Percentiles rank a stretch among this genome's conserved stretches.
These are phyloP conservation scores for Phylloporus arenicola DNA, from an alignment of 768 basidiomycete genomes.

Conservation along the genomic window DNA sequence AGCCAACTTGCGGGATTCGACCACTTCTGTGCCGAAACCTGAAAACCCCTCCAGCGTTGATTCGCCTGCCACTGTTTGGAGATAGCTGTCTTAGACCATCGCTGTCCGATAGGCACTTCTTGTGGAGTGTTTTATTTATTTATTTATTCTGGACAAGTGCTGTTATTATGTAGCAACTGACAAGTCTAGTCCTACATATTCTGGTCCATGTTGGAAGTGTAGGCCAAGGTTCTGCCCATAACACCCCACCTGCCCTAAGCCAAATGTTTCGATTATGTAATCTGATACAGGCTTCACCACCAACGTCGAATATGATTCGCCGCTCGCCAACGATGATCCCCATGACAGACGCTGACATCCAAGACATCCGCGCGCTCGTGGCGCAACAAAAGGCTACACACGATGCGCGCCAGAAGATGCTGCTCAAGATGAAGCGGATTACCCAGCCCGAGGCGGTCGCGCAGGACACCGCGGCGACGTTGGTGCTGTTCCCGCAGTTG, in stretches of 20 bases:
- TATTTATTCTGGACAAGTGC: too few relatives aligned
- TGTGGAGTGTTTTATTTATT: too few relatives aligned
- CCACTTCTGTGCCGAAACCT: not conserved
- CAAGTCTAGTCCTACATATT: too few relatives aligned
- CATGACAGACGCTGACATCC: slow-evolving; percentile 72
- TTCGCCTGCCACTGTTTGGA: not conserved
- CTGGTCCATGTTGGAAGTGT: too few relatives aligned
- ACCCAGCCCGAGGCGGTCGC: slow-evolving; percentile 26
- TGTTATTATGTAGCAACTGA: too few relatives aligned
- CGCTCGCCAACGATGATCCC: slow-evolving; percentile 70
- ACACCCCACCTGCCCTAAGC: too few relatives aligned
- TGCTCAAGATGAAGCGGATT: slow-evolving; percentile 42
- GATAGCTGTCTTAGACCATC: not conserved
- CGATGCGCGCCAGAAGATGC: slow-evolving; percentile 36
- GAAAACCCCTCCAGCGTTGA: not conserved
- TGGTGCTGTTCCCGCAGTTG: slow-evolving; percentile 7
- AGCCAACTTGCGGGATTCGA: not conserved
- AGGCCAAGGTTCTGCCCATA: too few relatives aligned
- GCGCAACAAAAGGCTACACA: slow-evolving; percentile 44
- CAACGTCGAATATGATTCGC: slow-evolving; percentile 20
- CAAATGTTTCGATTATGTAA: not conserved
- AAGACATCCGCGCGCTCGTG: slow-evolving; percentile 65
- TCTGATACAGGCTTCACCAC: not conserved
- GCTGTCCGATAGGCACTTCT: too few relatives aligned
- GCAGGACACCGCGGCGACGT: slow-evolving; percentile 5